Base-by-base conservation (phyloP, 2,329 filamentous ascomycete genomes). In the Cladosporium cucumerinum region DNA sequence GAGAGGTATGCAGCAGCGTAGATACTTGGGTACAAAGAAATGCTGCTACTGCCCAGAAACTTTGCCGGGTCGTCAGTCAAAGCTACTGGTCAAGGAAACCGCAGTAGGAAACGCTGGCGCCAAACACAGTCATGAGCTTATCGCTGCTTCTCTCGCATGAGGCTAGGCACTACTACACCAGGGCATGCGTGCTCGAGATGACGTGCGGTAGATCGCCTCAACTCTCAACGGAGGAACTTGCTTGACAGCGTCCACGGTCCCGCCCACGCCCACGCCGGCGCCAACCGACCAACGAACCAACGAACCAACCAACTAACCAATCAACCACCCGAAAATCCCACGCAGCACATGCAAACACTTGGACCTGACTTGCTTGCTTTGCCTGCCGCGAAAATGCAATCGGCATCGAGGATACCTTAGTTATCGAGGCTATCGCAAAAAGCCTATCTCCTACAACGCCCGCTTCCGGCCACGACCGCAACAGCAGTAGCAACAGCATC, bases 51-150 rank as follows among this genome's bases (percentile, higher is more conserved):
- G 51, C 26, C 43, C 43, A 52, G 43, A 52, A 61, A 61, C n/a
- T 61, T 61, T 61, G 26, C 10, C 58, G 43, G 39, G 34, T 34
- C 43, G 34, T 34, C 43, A 25, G 28, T 49, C 57, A 49, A 48
- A 10, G 57, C 26, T 51, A 51, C 18, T 60, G 43, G 58, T 51
- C 57, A 59, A 59, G 57, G 39, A 49, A 30, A 28, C 30, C 14
- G 28, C 34, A 46, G 18, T 2, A 21, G 30, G 18, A 30, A 10
- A 21, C 49, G 26, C 46, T 49, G 46, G 46, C 48, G 26, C 51
- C 51, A 58, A 43, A 48, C 57, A 60, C 58, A 61, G 46, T 51
- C 58, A 61, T 39, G 58, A 61, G 58, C 58, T 61, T 61, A 61
- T 61, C 58, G 58, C 58, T 58, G 36, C 21, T 5, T 16, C 51